Evolutionary conservation across 1,284 basidiomycete genomes (phyloP).

Genomic region (Dichomitus squalens): DNA sequence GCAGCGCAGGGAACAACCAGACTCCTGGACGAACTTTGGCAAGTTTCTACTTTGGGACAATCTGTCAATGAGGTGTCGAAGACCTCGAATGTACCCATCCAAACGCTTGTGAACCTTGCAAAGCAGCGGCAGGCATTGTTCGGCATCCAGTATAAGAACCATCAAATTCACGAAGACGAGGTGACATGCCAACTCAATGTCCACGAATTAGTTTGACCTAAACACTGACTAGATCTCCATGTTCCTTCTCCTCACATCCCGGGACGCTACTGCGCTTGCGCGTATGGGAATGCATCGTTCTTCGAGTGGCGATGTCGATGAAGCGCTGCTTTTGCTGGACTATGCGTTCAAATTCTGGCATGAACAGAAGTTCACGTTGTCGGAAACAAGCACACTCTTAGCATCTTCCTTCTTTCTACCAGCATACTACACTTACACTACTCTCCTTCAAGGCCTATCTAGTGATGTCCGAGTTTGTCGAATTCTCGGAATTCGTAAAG

Average conservation of each 20-base stretch:
- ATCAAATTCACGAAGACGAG: neutral
- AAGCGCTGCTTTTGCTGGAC: neutral
- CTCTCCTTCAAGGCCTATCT: neutral
- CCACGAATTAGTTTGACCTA: neutral
- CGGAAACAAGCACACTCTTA: neutral
- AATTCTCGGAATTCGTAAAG: neutral
- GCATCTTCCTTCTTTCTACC: neutral
- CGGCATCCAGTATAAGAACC: neutral
- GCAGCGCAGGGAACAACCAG: slow-evolving; percentile 16
- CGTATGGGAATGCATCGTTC: neutral
- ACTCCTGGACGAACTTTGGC: slow-evolving; percentile 27
- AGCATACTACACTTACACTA: neutral
- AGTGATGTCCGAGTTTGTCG: neutral
- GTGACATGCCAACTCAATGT: neutral
- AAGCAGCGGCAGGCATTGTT: neutral
- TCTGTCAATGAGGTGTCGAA: neutral
- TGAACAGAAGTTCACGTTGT: neutral
- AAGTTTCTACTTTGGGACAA: neutral
- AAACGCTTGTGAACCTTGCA: neutral
- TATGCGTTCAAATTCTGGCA: neutral
- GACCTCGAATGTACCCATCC: neutral
- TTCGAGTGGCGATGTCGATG: neutral
- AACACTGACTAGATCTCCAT: neutral
- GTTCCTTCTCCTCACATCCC: neutral
- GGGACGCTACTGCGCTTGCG: neutral